Conservation (phyloP, 441 rosid genomes). For the Isatis lusitanica region DNA sequence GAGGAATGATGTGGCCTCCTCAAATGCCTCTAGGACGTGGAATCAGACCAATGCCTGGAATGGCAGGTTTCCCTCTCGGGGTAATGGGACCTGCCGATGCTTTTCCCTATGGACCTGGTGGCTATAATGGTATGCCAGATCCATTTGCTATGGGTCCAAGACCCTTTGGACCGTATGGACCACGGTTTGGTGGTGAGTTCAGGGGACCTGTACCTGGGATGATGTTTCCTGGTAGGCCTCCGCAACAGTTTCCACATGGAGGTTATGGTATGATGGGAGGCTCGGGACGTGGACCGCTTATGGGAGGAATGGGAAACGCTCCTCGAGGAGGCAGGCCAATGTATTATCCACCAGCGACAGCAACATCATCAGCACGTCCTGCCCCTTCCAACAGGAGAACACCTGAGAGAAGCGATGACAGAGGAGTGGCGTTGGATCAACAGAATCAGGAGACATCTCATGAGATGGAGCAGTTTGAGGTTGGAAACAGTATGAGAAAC, state of each 20-base stretch:
- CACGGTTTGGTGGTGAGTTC: constrained; percentile 89
- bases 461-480: constrained; percentile 65
- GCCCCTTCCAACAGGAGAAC: constrained; percentile 53
- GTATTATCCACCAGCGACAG: constrained; percentile 45
- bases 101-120: constrained; percentile 79
- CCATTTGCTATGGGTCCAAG: constrained; percentile 79
- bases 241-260: constrained; percentile 83
- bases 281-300: constrained; percentile 73
- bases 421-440: constrained; percentile 41
- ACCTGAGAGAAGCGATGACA: constrained; percentile 48
- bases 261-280: constrained; percentile 98
- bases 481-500: constrained; percentile 49
- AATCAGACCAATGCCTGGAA: constrained; percentile 80
- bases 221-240: constrained; percentile 97
- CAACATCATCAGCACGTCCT: constrained; percentile 44
- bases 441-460: constrained; percentile 36
- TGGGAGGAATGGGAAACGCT: constrained; percentile 82
- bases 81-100: constrained; percentile 87
- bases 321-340: constrained; percentile 65
- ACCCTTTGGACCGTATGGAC: constrained; percentile 79
- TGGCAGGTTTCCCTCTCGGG: constrained; percentile 79
- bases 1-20: constrained; percentile 96
- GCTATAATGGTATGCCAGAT: constrained; percentile 74
- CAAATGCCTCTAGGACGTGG: constrained; percentile 86
- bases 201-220: constrained; percentile 73